Conservation (phyloP, 164 flowering plant genomes). For the Protea cynaroides region DNA sequence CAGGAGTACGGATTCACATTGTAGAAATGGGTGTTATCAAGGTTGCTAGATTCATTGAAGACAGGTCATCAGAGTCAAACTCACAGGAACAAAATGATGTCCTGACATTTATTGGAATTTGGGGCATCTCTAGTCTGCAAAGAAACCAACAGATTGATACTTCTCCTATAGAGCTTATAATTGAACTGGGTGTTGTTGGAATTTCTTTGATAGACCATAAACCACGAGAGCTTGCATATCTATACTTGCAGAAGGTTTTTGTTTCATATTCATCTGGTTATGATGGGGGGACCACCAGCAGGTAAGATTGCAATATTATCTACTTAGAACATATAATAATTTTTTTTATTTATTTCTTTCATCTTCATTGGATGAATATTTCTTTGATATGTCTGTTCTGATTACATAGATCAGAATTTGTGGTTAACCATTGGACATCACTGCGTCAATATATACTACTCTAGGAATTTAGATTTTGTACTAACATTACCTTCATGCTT, state of each 20-base stretch:
- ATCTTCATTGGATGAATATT: too few relatives aligned
- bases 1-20: constrained; percentile 49
- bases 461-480: too few relatives aligned
- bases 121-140: constrained; percentile 31
- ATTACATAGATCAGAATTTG: too few relatives aligned
- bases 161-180: constrained; percentile 64
- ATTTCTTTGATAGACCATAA: constrained; percentile 79
- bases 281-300: constrained; percentile 80
- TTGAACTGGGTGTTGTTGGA: constrained; percentile 82
- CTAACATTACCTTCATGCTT: too few relatives aligned
- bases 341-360: too few relatives aligned
- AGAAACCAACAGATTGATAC: constrained; percentile 29
- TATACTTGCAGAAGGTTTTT: constrained; percentile 78
- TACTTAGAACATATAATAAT: too few relatives aligned
- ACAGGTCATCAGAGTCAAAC: constrained; percentile 14
- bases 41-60: constrained; percentile 60
- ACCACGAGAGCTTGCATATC: constrained; percentile 80
- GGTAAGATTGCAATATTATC: constrained; percentile 29
- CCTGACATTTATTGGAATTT: constrained; percentile 27
- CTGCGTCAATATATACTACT: too few relatives aligned
- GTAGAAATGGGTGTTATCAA: constrained; percentile 48
- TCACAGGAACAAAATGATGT: constrained; percentile 22
- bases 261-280: constrained; percentile 82
- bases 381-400: too few relatives aligned
- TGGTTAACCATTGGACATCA: too few relatives aligned